Percentiles rank a stretch among this genome's conserved stretches.
phyloP scores from a whole-genome alignment of 2,329 filamentous ascomycete genomes.

The Cladosporium sp. region DNA sequence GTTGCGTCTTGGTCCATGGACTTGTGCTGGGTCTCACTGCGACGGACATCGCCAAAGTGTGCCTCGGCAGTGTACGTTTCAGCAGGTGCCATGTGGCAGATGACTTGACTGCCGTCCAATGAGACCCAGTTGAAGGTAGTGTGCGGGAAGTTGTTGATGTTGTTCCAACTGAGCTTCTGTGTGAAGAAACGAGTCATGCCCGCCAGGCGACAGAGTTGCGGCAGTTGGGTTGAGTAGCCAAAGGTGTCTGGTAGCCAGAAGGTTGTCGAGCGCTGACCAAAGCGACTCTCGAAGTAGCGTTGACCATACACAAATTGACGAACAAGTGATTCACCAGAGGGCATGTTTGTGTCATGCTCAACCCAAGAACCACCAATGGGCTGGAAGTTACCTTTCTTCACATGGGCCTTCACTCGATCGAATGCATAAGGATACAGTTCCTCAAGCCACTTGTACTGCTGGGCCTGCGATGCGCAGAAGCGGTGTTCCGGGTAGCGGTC shows the following conservation, averaged over 20 bases:
- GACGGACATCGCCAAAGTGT: conserved; percentile 89
- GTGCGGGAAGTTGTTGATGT: conserved; percentile 98
- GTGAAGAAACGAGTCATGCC: conserved; percentile 97
- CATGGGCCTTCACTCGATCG: conserved; percentile 86
- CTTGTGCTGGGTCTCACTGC: conserved; percentile 90
- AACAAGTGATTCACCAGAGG: conserved; percentile 89
- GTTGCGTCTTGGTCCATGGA: conserved; percentile 91
- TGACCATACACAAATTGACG: conserved; percentile 96
- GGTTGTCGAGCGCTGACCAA: conserved; percentile 82
- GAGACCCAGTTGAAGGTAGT: conserved; percentile 99
- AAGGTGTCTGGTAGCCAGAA: conserved; percentile 99
- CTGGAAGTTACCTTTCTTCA: conserved; percentile 87
- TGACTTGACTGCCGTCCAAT: conserved; percentile 90
- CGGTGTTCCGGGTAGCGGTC: conserved; percentile 92
- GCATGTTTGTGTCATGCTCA: conserved; percentile 97
- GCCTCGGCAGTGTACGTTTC: conserved; percentile 96
- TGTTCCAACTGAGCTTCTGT: conserved; percentile 99
- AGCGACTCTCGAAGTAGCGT: conserved; percentile 89
- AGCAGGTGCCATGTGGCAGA: conserved; percentile 95
- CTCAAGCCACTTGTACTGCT: conserved; percentile 98
- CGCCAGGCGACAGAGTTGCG: conserved; percentile 88
- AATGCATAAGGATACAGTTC: conserved; percentile 83
- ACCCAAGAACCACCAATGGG: conserved; percentile 98
- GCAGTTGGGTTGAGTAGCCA: conserved; percentile 92
- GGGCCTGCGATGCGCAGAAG: conserved; percentile 90